These are phyloP conservation scores for Phytophthora macrochlamydospora DNA, from an alignment of 352 stramenopile species.

Conservation along the genomic window DNA sequence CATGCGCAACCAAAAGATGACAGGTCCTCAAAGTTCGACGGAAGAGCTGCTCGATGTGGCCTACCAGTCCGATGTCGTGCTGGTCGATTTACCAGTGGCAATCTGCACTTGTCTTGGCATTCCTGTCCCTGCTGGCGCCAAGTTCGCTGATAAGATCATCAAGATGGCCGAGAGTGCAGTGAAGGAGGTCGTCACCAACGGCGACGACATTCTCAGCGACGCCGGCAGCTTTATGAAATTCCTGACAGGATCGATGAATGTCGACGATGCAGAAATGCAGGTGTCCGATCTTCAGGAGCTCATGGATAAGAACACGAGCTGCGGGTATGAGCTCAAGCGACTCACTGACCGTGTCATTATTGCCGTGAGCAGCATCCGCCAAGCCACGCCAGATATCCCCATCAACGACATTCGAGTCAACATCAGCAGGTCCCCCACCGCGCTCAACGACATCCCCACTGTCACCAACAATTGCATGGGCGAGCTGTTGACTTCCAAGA, in stretches of 20 bases:
- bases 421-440: background rate
- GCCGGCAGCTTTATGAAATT: background rate
- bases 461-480: slow-evolving; percentile 4
- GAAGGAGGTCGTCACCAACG: background rate
- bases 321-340: background rate
- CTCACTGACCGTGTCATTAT: slow-evolving; percentile 2
- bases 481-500: background rate
- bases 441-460: background rate
- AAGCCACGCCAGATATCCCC: background rate
- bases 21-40: slow-evolving; percentile 4
- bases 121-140: background rate
- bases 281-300: background rate
- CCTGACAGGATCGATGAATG: background rate
- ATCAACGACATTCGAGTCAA: background rate
- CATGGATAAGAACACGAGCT: background rate
- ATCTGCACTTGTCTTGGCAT: slow-evolving; percentile 1
- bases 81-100: slow-evolving; percentile 29
- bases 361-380: background rate
- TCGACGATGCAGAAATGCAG: background rate
- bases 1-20: slow-evolving; percentile 18
- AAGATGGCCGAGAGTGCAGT: background rate
- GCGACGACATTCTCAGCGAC: background rate
- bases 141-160: background rate
- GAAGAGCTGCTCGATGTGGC: slow-evolving; percentile 14
- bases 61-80: slow-evolving; percentile 17